Conservation (phyloP, 73 alveolate genomes). For the Diophrys sp. region DNA sequence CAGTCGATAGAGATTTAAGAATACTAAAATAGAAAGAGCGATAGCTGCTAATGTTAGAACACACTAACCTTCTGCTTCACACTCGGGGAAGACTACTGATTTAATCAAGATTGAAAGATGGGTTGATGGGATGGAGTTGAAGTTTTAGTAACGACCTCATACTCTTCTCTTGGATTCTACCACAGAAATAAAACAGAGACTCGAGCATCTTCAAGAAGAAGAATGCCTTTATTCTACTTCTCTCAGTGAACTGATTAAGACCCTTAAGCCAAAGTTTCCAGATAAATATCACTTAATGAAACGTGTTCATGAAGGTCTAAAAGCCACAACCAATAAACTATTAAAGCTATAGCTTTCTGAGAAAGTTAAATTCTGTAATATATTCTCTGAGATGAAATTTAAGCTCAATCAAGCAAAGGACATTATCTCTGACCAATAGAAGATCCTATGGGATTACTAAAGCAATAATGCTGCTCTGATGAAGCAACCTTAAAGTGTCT, state of each 20-base stretch:
- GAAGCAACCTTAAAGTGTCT: not conserved
- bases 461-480: not conserved
- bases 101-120: not conserved
- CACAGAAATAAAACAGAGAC: not conserved
- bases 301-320: not conserved
- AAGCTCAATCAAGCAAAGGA: not conserved
- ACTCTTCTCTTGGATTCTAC: not conserved
- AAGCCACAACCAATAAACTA: not conserved
- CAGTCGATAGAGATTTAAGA: no score
- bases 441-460: not conserved
- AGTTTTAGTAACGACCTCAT: not conserved
- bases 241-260: not conserved
- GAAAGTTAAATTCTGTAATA: not conserved
- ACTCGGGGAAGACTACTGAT: not conserved
- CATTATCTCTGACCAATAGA: no score
- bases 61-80: no score
- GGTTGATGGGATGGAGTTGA: not conserved
- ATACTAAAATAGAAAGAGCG: no score
- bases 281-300: not conserved
- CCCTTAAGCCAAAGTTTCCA: not conserved
- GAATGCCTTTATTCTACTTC: not conserved
- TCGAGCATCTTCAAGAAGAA: not conserved
- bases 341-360: not conserved
- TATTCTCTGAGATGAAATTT: not conserved
- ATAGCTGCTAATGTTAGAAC: no score